These are phyloP conservation scores for Scolecobasidium constrictum DNA, from an alignment of 2,329 filamentous ascomycete genomes.

Conservation along the genomic window DNA sequence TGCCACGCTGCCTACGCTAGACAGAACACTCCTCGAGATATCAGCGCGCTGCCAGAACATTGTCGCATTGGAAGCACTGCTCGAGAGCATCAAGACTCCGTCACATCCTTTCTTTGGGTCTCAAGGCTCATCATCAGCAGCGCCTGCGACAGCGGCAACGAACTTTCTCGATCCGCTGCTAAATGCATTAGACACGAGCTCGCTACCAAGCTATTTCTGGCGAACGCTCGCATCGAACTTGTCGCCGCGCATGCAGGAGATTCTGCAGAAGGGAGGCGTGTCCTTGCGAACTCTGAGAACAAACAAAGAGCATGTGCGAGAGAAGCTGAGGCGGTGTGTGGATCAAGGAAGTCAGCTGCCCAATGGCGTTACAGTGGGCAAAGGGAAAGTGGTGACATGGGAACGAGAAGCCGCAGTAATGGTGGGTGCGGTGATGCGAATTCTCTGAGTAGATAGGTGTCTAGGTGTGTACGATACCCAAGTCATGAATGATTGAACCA, in stretches of 20 bases:
- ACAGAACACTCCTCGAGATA: conserved; percentile 71
- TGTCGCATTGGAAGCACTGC: conserved; percentile 71
- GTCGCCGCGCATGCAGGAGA: conserved; percentile 69
- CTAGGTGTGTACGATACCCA: too few relatives aligned
- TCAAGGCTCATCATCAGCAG: conserved; percentile 5
- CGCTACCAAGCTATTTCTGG: conserved; percentile 88
- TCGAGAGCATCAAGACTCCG: conserved; percentile 58
- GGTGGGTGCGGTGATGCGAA: conserved; percentile 42
- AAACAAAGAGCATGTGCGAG: conserved; percentile 63
- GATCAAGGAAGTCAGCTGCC: conserved; percentile 63
- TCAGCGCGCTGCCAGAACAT: conserved; percentile 81
- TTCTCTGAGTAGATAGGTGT: not conserved
- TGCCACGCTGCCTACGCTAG: conserved; percentile 68
- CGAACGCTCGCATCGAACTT: conserved; percentile 72
- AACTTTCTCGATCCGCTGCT: conserved; percentile 65
- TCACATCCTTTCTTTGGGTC: conserved; percentile 51
- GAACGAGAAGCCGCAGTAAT: conserved; percentile 91
- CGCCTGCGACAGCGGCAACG: conserved; percentile 13
- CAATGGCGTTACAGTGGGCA: conserved; percentile 14
- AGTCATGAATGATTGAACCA: too few relatives aligned
- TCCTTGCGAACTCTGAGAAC: conserved; percentile 69
- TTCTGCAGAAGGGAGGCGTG: conserved; percentile 71
- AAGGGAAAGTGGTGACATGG: conserved; percentile 38
- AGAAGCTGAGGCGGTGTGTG: conserved; percentile 75
- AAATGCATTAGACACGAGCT: conserved; percentile 72